Evolutionary conservation across 148 eudicot genomes (phyloP).

Genomic region (Arctostaphylos glauca): DNA sequence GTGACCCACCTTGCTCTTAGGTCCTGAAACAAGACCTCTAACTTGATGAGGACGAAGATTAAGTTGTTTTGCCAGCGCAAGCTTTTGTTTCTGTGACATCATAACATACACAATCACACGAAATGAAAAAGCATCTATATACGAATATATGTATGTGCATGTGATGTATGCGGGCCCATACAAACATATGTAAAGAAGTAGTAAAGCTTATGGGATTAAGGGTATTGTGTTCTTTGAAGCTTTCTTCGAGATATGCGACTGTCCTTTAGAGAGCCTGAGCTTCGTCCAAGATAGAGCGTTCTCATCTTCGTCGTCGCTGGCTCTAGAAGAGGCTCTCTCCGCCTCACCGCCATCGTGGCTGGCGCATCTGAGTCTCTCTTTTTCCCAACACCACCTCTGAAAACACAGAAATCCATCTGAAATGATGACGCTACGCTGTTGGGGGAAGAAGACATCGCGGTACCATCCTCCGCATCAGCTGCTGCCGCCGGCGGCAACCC

Average conservation of each 20-base stretch:
- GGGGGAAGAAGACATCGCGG: constrained; percentile 32
- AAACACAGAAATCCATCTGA: constrained; percentile 26
- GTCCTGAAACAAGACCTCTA: constrained; percentile 62
- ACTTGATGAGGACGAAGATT: constrained; percentile 54
- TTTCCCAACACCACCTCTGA: constrained; percentile 10
- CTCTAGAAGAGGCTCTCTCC: constrained; percentile 31
- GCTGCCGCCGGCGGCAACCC: constrained; percentile 27
- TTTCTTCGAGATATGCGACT: constrained; percentile 56
- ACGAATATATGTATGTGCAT: not conserved
- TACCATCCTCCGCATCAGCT: constrained; percentile 32
- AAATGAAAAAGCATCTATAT: not conserved
- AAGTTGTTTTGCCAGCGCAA: constrained; percentile 52
- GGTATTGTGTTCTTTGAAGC: constrained; percentile 51
- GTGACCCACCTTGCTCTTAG: constrained; percentile 45
- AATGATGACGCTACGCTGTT: constrained; percentile 34
- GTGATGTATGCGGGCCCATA: no score
- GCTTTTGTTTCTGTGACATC: constrained; percentile 47
- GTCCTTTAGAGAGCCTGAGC: constrained; percentile 43
- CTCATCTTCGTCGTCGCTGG: constrained; percentile 45
- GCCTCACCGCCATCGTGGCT: constrained; percentile 33
- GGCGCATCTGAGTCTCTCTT: constrained; percentile 26
- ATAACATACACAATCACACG: constrained; percentile 3
- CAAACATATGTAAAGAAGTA: not conserved
- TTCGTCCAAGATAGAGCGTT: constrained; percentile 33
- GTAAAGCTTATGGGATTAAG: constrained; percentile 41